phyloP scores from a whole-genome alignment of 2,329 filamentous ascomycete genomes.

The Verticillium nubilum region DNA sequence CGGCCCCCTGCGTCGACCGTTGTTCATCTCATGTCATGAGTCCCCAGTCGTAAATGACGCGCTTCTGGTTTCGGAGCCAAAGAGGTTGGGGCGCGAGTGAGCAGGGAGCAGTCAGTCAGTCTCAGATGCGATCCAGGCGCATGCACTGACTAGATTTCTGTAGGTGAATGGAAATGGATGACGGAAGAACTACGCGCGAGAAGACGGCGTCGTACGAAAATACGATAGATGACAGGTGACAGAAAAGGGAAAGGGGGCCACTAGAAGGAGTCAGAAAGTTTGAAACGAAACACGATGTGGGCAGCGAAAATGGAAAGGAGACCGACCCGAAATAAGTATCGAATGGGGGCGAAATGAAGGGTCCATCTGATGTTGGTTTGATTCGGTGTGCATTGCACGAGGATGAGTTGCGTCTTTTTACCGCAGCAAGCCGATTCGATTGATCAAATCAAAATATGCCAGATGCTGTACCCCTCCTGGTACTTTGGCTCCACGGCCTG shows the following conservation, averaged over 20 bases:
- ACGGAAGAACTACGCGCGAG: neutral
- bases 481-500: neutral
- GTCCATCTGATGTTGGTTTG: neutral
- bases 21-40: neutral
- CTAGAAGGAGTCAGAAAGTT: neutral
- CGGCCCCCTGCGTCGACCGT: neutral
- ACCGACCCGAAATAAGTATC: neutral
- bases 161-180: no score
- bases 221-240: neutral
- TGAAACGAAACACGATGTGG: neutral
- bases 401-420: neutral
- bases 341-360: neutral
- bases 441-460: neutral
- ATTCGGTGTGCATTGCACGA: neutral
- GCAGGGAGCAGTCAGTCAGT: neutral
- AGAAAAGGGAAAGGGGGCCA: neutral
- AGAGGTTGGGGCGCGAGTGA: neutral
- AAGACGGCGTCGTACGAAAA: neutral
- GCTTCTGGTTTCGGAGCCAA: neutral
- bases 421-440: neutral
- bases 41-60: neutral
- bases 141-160: no score
- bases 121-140: no score
- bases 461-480: neutral
- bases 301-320: neutral